A percentile compares a stretch with the other conserved stretches of the same genome.
Evolutionary conservation across 768 basidiomycete species (phyloP).

Genomic region (Pleurotus tuoliensis): DNA sequence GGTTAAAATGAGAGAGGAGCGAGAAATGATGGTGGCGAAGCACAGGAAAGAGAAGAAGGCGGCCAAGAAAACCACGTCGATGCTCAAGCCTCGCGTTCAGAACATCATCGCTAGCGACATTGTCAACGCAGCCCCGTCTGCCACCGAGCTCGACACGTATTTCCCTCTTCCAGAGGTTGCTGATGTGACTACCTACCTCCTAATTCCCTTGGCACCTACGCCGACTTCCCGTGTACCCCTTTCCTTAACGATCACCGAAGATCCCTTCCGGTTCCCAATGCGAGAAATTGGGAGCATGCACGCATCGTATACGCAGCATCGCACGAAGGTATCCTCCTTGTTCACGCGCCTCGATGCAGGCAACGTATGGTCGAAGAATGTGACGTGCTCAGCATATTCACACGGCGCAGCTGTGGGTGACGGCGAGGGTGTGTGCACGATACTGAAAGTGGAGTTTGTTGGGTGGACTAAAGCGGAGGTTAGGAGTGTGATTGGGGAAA

Average conservation of each 20-base stretch:
- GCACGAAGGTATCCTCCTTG: constrained; percentile 60
- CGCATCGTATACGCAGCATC: constrained; percentile 48
- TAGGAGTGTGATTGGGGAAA: constrained; percentile 64
- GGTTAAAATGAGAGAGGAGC: constrained; percentile 45
- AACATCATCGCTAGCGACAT: constrained; percentile 13
- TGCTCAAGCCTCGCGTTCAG: constrained; percentile 26
- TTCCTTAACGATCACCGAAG: constrained; percentile 22
- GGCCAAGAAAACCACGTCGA: constrained; percentile 27
- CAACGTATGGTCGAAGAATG: constrained; percentile 62
- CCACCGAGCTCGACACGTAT: constrained; percentile 53
- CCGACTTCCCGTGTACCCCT: constrained; percentile 66
- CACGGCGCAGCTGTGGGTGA: constrained; percentile 21
- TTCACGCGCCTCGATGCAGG: constrained; percentile 70
- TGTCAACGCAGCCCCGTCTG: constrained; percentile 11
- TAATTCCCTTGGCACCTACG: constrained; percentile 75
- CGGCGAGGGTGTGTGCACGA: constrained; percentile 48
- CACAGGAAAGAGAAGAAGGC: constrained; percentile 18
- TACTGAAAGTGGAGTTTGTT: constrained; percentile 64
- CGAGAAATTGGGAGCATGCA: constrained; percentile 50
- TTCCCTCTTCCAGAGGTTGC: constrained; percentile 40
- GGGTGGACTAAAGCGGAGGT: constrained; percentile 73
- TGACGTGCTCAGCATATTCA: constrained; percentile 60
- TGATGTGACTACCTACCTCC: constrained; percentile 58
- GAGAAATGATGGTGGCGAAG: constrained; percentile 24
- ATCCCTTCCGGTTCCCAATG: constrained; percentile 48